Evolutionary conservation across 768 basidiomycete species (phyloP), one percentile per base, ranked within the genome.

Genomic region (Tricholoma matsutake): DNA sequence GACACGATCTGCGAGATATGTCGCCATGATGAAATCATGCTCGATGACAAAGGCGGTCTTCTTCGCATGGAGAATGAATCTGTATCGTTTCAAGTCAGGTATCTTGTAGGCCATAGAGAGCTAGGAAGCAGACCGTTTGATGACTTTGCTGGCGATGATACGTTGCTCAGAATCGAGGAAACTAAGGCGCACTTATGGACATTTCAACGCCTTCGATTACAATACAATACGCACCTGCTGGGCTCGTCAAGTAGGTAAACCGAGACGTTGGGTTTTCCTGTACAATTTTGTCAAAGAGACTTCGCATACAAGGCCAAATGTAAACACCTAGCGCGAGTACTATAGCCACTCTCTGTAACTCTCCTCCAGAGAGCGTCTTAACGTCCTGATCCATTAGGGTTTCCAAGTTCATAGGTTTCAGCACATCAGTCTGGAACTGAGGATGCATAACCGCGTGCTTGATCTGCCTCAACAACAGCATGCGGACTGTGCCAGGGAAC

Each of bases 11-110:
- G 97, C 96, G 59, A 99, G 91, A 75, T 99, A 98, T 2, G 96
- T 98, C 3, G 96, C 96, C 96, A 98, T 98, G 79, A 98, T 97
- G 76, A 99, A 98, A 80, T 98, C 96, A 86, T 99, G 97, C 83
- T 99, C 97, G 70, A 99, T 98, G 68, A 99, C 85, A 73, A 99
- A 98, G 0, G 97, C 97, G 1, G 96, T 98, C 79, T 96, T 95
- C 81, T 97, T 97, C 13, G 94, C 86, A 70, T 97, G 92, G 31
- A 98, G 86, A 69, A 99, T 93, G 77, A 96, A 98, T 53, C 90
- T 91, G 53, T 8, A 53, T 31, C 29, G 9, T 6, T 49, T 14
- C 9, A 18, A 4, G 29, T 32, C 31, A 35, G 49, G 20, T 9
- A 20, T 31, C 0, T 22, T 56, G 71, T 34, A 31, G 61, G 55